These are phyloP conservation scores for Geotrichum restrictum DNA, from an alignment of 1,139 yeast species.

Conservation along the genomic window DNA sequence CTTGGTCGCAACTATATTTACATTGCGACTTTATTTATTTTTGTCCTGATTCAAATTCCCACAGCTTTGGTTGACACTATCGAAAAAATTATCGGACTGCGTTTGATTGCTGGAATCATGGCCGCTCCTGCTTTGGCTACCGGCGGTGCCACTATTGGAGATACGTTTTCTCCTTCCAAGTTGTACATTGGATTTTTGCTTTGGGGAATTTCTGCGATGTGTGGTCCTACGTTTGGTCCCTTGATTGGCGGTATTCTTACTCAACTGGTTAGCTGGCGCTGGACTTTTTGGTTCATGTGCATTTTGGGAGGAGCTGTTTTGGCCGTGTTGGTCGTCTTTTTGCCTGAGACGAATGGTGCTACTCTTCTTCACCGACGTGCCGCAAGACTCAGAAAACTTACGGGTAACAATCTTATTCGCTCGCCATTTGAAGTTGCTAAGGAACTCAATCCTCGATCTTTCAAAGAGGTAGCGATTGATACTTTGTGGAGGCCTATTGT, in stretches of 20 bases:
- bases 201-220: conserved; percentile 53
- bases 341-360: conserved; percentile 52
- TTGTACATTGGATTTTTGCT: conserved; percentile 42
- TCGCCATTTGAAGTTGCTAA: conserved; percentile 42
- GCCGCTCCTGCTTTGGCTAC: conserved; percentile 83
- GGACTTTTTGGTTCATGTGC: conserved; percentile 48
- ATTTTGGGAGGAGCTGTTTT: conserved; percentile 42
- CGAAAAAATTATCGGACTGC: conserved; percentile 49
- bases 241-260: conserved; percentile 57
- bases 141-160: conserved; percentile 83
- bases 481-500: conserved; percentile 48
- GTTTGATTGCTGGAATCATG: conserved; percentile 75
- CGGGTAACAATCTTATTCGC: conserved; percentile 43
- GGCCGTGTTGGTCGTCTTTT: conserved; percentile 38
- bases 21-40: conserved; percentile 49
- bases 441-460: conserved; percentile 25
- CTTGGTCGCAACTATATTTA: conserved; percentile 57
- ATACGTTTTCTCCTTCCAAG: conserved; percentile 36
- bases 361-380: conserved; percentile 50
- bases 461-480: conserved; percentile 38
- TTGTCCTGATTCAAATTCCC: conserved; percentile 54
- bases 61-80: conserved; percentile 49
- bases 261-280: conserved; percentile 36
- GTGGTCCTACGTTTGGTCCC: conserved; percentile 67
- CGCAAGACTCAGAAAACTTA: conserved; percentile 43